Evolutionary conservation across 2,329 filamentous ascomycete genomes (phyloP).

Genomic region (Atkinsonella hypoxylon): DNA sequence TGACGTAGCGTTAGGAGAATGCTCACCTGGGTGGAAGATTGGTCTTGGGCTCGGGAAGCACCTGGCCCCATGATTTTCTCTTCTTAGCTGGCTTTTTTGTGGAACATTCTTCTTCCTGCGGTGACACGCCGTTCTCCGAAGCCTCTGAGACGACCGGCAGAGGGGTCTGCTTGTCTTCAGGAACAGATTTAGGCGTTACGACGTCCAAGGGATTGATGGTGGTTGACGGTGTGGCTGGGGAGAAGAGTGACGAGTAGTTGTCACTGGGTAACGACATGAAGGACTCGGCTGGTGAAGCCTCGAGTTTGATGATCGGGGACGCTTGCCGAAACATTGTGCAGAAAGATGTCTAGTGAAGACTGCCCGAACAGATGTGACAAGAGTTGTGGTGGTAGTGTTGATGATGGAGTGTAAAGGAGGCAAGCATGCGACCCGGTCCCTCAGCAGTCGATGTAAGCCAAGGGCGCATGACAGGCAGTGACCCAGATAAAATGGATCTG

Average conservation of each 20-base stretch:
- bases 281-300: slow-evolving; percentile 42
- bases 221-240: slow-evolving; percentile 18
- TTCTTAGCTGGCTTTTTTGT: slow-evolving; percentile 78
- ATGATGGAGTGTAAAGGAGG: neutral
- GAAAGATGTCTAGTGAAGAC: neutral
- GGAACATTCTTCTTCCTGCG: slow-evolving; percentile 11
- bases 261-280: slow-evolving; percentile 39
- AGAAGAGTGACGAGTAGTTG: slow-evolving; percentile 37
- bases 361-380: slow-evolving; percentile 6
- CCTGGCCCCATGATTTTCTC: slow-evolving; percentile 97
- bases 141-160: slow-evolving; percentile 15
- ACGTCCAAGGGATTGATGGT: slow-evolving; percentile 36
- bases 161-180: slow-evolving; percentile 19
- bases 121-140: slow-evolving; percentile 5
- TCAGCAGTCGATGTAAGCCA: slow-evolving; percentile 9
- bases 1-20: neutral
- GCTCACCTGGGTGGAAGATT: slow-evolving; percentile 81
- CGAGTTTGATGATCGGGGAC: slow-evolving; percentile 37
- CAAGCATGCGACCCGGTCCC: slow-evolving; percentile 7
- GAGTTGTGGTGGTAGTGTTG: neutral
- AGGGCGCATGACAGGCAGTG: slow-evolving; percentile 15
- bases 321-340: slow-evolving; percentile 27
- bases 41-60: slow-evolving; percentile 91
- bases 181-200: slow-evolving; percentile 34
- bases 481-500: slow-evolving; percentile 13